phyloP scores from a whole-genome alignment of 2,329 filamentous ascomycete genomes.

The Ceratocystis cacaofunesta region DNA sequence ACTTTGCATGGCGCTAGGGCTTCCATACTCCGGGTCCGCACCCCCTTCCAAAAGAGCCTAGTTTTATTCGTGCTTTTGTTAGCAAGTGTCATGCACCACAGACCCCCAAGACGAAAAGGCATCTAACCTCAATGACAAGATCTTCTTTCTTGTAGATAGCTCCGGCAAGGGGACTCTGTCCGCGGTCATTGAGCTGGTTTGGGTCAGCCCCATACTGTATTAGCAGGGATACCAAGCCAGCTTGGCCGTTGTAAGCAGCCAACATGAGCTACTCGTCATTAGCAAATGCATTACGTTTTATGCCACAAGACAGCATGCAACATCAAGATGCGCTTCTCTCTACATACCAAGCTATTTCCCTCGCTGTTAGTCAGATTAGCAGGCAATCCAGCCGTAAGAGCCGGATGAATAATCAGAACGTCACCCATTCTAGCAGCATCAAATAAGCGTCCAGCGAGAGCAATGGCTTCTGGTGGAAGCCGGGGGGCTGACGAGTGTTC shows the following conservation, averaged over 20 bases:
- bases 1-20: slow-evolving; percentile 35
- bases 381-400: slow-evolving; percentile 49
- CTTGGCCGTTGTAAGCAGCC: slow-evolving; percentile 53
- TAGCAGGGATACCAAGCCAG: slow-evolving; percentile 43
- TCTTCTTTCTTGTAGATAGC: slow-evolving; percentile 59
- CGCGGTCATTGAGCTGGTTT: slow-evolving; percentile 51
- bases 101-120: not conserved
- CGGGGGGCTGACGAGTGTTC: slow-evolving; percentile 13
- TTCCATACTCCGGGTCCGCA: slow-evolving; percentile 39
- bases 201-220: slow-evolving; percentile 49
- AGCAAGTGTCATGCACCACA: not conserved
- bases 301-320: not conserved
- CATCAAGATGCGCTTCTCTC: not conserved
- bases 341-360: slow-evolving; percentile 50
- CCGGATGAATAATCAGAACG: slow-evolving; percentile 43
- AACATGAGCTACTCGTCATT: slow-evolving; percentile 45
- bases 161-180: slow-evolving; percentile 54
- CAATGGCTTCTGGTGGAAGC: slow-evolving; percentile 49
- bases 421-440: slow-evolving; percentile 49
- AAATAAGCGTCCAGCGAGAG: slow-evolving; percentile 51
- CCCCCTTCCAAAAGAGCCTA: slow-evolving; percentile 36
- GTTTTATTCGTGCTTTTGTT: not conserved
- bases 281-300: not conserved
- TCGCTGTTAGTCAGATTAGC: slow-evolving; percentile 58
- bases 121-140: slow-evolving; percentile 42